Conservation (phyloP, 2,329 filamentous ascomycete species). For the Sporothrix brasiliensis region DNA sequence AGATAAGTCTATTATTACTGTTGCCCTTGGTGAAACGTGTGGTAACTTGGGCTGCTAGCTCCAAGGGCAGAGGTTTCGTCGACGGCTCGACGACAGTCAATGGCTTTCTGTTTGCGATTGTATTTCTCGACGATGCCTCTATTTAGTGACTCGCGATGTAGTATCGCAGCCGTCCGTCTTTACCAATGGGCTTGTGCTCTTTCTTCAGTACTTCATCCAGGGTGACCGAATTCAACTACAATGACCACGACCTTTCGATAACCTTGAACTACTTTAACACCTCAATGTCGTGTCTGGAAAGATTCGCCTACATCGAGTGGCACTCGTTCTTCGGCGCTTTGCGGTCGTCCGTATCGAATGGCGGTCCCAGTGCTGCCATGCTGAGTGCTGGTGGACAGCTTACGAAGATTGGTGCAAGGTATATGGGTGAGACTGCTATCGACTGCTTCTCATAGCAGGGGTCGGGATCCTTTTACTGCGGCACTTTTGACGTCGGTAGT, state of each 20-base stretch:
- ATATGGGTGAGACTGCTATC: constrained; percentile 62
- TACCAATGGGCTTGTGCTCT: no score
- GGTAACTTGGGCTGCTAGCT: no score
- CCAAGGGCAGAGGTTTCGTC: no score
- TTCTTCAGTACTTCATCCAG: constrained; percentile 68
- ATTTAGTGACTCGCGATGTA: not conserved
- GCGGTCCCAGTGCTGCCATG: constrained; percentile 73
- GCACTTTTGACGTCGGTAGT: not conserved
- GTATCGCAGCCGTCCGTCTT: not conserved
- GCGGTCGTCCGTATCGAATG: constrained; percentile 68
- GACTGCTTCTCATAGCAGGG: constrained; percentile 35
- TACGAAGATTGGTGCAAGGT: constrained; percentile 77
- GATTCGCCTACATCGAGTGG: constrained; percentile 61
- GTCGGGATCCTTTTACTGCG: not conserved
- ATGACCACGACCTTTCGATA: constrained; percentile 57
- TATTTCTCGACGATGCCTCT: not conserved
- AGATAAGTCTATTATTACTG: no score
- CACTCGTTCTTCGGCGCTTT: constrained; percentile 81
- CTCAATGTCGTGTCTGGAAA: constrained; percentile 68
- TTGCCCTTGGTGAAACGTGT: no score
- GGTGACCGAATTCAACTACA: constrained; percentile 76
- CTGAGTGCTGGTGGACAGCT: constrained; percentile 67
- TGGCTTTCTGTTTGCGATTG: not conserved
- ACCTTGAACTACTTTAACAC: constrained; percentile 71
- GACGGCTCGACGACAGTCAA: not conserved